phyloP scores from a whole-genome alignment of 352 stramenopile genomes.

The Phytophthora crassamura region DNA sequence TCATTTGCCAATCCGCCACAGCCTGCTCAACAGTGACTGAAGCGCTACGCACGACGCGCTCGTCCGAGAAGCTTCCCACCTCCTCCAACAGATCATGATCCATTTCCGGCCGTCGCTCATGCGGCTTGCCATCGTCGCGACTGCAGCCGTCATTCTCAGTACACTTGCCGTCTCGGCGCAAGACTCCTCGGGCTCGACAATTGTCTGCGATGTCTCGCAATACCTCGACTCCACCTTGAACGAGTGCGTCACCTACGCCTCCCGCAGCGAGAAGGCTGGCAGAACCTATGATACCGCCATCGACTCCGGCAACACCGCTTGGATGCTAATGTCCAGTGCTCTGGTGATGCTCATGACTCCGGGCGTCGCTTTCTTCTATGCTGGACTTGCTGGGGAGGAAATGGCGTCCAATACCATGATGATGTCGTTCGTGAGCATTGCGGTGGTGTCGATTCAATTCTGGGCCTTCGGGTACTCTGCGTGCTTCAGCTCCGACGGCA shows the following conservation, averaged over 20 bases:
- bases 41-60: too few relatives aligned
- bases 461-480: constrained; percentile 75
- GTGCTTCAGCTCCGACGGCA: constrained; percentile 55
- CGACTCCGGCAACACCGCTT: constrained; percentile 61
- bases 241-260: constrained; percentile 39
- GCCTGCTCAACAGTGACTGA: too few relatives aligned
- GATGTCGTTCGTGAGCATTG: constrained; percentile 74
- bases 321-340: constrained; percentile 51
- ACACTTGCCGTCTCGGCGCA: constrained; percentile 41
- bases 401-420: constrained; percentile 80
- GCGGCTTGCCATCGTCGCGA: too few relatives aligned
- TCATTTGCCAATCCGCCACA: too few relatives aligned
- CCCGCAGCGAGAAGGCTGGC: constrained; percentile 31
- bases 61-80: too few relatives aligned
- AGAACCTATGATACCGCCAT: constrained; percentile 29
- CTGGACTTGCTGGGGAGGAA: constrained; percentile 65
- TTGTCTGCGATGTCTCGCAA: constrained; percentile 17
- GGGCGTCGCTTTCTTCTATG: constrained; percentile 75
- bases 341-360: constrained; percentile 74
- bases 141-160: too few relatives aligned
- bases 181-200: constrained; percentile 17
- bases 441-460: constrained; percentile 78
- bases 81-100: too few relatives aligned
- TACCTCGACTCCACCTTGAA: constrained; percentile 38
- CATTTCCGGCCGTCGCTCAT: too few relatives aligned